Base-by-base conservation (phyloP, 2,329 filamentous ascomycete species). In the Claviceps quebecensis region DNA sequence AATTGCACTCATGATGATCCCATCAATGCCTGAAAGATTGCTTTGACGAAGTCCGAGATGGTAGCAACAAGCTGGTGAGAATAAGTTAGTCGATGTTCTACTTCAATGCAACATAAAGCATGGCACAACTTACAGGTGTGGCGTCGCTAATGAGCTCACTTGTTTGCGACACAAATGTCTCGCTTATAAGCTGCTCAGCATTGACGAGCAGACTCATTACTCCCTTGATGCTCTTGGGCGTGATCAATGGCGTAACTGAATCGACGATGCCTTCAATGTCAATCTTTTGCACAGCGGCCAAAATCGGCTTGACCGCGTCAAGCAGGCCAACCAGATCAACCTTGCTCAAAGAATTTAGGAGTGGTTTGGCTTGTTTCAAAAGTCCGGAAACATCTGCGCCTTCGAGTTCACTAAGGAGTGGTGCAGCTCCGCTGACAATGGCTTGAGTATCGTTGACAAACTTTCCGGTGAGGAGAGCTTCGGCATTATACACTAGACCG, bases 371-470 rank as follows among this genome's bases (percentile, higher is more conserved):
- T 29, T 65, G 57, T 16, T 66, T 58, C 13, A 71, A 49, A 7
- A 72, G 59, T 11, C 65, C 64, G 23, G 60, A 59, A 2, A 72
- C 55, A 40, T 72, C 67, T n/a, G 71, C 58, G 16, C 58, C 59
- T 43, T 60, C 59, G 1, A 72, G 59, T 0, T 63, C 60, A 2
- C 57, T 58, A 29, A 72, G 56, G 9, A 72, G 58, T 0, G 68
- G 68, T 9, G 64, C 65, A 0, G 67, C 68, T 2, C 63, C 68
- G 6, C 59, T 59, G 17, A 69, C 63, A 19, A 70, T 63, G 0
- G 62, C 66, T 8, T 69, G 65, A 0, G 67, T 72, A 45, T 69
- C 61, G 48, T 70, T 69, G 57, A 71, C 69, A 45, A 71, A 70
- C 13, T 63, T 61, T 45, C 52, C 51, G 0, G 62, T 69, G 26